Base-by-base conservation (phyloP, 306 rosid species). In the Macrotyloma uniflorum region DNA sequence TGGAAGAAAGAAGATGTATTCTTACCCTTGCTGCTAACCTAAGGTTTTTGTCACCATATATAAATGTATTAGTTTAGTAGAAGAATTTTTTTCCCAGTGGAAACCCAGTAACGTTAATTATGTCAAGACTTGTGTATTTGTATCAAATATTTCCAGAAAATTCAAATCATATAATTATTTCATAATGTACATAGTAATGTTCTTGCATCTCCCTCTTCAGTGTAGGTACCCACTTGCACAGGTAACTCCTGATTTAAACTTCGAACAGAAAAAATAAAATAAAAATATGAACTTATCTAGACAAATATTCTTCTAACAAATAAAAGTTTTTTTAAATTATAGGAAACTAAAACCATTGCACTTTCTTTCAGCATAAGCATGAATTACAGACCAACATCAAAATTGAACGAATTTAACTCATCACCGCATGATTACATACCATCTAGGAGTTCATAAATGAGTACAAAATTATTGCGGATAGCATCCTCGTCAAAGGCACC, bases 401-500 rank as follows among this genome's bases (percentile, higher is more conserved):
- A 81, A 49, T 33, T 15, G 59, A 58, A 77, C 1, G 35, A 73
- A 49, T 69, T 51, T 16, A 51, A 72, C 62, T 23, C 26, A 64
- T 53, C 68, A 19, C 75, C 55, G 47, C 19, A 74, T 16, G 46
- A 74, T 23, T 80, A 85, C 85, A 19, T 85, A 93, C 98, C 99
- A 77, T 93, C 99, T 83, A 96, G 86, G 58, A 96, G 93, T 89
- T 93, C 98, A 49, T 96, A 96, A 77, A 96, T 96, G 83, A 96
- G 93, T 65, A 96, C 99, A 85, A 93, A 96, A 82, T 96, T 96
- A 80, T 96, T 96, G 68, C 98, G 99, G 76, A 96, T 96, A 42
- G 99, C 98, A 86, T 96, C 99, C 82, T 96, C 99, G 40, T 96
- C 99, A 82, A 96, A 96, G 57, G 99, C 93, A 63, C 99, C 98